phyloP scores from a whole-genome alignment of 768 basidiomycete genomes.

The Boletellus emodensis region DNA sequence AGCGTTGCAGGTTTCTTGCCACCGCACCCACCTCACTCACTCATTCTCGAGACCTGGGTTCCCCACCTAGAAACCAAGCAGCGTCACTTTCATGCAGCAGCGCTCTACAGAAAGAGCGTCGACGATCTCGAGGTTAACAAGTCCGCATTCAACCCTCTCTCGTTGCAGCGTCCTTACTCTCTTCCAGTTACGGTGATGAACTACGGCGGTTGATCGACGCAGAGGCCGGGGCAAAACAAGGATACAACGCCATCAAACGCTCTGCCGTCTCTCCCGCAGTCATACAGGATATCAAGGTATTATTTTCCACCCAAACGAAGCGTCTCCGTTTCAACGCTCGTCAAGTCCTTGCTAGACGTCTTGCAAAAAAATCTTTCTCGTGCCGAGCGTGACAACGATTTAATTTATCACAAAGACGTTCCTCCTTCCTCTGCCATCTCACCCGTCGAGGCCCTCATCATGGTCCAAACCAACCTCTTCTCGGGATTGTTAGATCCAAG shows the following conservation, averaged over 20 bases:
- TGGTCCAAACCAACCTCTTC: slow-evolving; percentile 60
- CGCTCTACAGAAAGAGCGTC: slow-evolving; percentile 83
- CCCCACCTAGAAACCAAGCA: slow-evolving; percentile 79
- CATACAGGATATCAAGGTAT: slow-evolving; percentile 75
- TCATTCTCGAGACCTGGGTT: slow-evolving; percentile 55
- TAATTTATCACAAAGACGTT: slow-evolving; percentile 90
- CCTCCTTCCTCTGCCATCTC: slow-evolving; percentile 69
- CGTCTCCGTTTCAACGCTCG: neutral
- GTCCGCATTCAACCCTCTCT: slow-evolving; percentile 34
- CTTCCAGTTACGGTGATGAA: slow-evolving; percentile 78
- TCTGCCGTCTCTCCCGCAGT: slow-evolving; percentile 61
- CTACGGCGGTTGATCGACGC: slow-evolving; percentile 75
- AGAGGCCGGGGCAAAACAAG: slow-evolving; percentile 62
- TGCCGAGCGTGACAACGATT: slow-evolving; percentile 87
- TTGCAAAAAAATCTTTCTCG: slow-evolving; percentile 63
- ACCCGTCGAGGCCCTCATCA: slow-evolving; percentile 55
- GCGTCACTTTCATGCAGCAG: slow-evolving; percentile 83
- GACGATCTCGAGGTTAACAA: slow-evolving; percentile 80
- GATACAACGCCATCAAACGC: slow-evolving; percentile 61
- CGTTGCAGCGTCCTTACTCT: slow-evolving; percentile 5
- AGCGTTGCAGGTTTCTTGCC: slow-evolving; percentile 16
- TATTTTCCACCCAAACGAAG: neutral
- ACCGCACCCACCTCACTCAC: slow-evolving; percentile 10
- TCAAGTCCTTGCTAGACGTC: slow-evolving; percentile 70
- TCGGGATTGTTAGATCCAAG: slow-evolving; percentile 56